Conservation (phyloP, 139 green algal genomes). For the Haematococcus lacustris region DNA sequence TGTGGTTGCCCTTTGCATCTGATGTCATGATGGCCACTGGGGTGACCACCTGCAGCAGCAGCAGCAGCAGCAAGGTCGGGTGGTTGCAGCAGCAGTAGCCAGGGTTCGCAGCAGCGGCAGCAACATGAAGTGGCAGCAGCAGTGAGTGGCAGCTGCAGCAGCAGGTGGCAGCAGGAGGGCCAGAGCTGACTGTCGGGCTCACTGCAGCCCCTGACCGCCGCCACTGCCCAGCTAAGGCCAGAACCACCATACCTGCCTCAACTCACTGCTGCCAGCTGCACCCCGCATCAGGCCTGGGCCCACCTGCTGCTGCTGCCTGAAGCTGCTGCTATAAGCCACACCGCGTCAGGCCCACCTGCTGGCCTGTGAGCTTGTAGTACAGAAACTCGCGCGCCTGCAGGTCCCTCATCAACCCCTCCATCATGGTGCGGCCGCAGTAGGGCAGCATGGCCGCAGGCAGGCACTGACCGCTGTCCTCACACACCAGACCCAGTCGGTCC, state of each 20-base stretch:
- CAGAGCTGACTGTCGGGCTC: no score
- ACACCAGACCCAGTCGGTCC: conserved; percentile 83
- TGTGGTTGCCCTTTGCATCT: conserved; percentile 93
- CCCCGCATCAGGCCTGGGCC: no score
- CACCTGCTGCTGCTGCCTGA: no score
- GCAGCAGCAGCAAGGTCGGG: neutral
- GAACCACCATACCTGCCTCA: no score
- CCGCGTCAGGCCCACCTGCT: conserved; percentile 29
- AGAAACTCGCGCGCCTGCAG: conserved; percentile 90
- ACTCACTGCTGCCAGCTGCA: no score
- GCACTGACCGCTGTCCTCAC: conserved; percentile 76
- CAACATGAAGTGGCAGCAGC: no score
- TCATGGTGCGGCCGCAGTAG: conserved; percentile 86
- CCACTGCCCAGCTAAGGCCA: no score
- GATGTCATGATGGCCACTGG: conserved; percentile 96
- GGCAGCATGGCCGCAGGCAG: conserved; percentile 89
- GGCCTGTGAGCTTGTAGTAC: conserved; percentile 79
- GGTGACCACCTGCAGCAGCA: conserved; percentile 53
- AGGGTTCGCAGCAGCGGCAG: no score
- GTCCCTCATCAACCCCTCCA: conserved; percentile 88
- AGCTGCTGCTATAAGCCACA: no score
- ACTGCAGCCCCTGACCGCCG: no score
- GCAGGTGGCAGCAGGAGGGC: no score
- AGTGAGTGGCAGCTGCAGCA: no score
- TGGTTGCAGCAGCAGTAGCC: neutral